Conservation (phyloP, 352 stramenopile species). For the Plasmopara viticola region DNA sequence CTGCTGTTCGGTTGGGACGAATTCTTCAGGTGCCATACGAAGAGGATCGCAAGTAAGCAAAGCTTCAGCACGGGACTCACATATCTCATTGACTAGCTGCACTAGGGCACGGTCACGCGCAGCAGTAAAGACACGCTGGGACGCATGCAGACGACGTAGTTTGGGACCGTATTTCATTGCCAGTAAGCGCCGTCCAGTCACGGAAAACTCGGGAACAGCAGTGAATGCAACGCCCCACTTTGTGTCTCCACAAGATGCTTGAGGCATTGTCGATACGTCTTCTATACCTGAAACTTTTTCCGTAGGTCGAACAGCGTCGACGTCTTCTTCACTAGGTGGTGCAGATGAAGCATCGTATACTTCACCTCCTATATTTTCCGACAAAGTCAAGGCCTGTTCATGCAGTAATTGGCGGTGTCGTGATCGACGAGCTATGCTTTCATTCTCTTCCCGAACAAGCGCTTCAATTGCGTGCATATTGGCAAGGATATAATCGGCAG, state of each 20-base stretch:
- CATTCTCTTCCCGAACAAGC: slow-evolving; percentile 68
- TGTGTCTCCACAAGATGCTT: slow-evolving; percentile 30
- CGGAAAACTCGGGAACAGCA: slow-evolving; percentile 77
- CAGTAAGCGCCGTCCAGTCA: slow-evolving; percentile 65
- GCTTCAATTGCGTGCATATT: slow-evolving; percentile 82
- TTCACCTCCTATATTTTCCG: slow-evolving; percentile 15
- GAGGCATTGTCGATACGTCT: slow-evolving; percentile 25
- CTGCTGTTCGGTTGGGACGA: slow-evolving; percentile 61
- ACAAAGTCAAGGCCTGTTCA: slow-evolving; percentile 20
- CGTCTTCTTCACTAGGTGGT: no score
- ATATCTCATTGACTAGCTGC: slow-evolving; percentile 80
- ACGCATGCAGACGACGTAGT: slow-evolving; percentile 52
- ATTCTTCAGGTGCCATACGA: slow-evolving; percentile 79
- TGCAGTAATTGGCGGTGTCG: slow-evolving; percentile 44
- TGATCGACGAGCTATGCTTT: slow-evolving; percentile 37
- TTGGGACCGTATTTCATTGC: slow-evolving; percentile 65
- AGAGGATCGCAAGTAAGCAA: slow-evolving; percentile 74
- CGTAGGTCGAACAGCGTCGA: slow-evolving; percentile 2
- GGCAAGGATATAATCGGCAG: slow-evolving; percentile 75
- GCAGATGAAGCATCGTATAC: slow-evolving; percentile 1
- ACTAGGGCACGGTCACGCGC: slow-evolving; percentile 72
- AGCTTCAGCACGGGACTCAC: slow-evolving; percentile 66
- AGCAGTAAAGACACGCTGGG: slow-evolving; percentile 56
- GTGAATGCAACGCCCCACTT: slow-evolving; percentile 87
- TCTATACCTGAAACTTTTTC: slow-evolving; percentile 19